Evolutionary conservation across 352 stramenopile species (phyloP).

Genomic region (Globisporangium paddicum): DNA sequence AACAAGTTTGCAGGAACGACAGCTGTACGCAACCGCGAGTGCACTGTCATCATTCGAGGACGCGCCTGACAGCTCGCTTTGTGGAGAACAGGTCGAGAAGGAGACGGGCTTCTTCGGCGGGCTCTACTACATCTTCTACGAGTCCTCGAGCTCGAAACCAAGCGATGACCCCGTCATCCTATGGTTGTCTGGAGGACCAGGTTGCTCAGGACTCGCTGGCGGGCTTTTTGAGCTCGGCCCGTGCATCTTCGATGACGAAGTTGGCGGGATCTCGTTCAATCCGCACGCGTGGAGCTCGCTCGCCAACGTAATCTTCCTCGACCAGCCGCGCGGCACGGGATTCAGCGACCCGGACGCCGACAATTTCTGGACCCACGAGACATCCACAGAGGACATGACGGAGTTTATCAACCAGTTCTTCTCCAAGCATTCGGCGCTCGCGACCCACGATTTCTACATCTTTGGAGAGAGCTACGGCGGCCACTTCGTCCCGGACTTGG

Average conservation of each 20-base stretch:
- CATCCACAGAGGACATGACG: slow-evolving; percentile 42
- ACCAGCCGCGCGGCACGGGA: slow-evolving; percentile 89
- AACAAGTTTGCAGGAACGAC: neutral
- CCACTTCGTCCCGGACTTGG: slow-evolving; percentile 93
- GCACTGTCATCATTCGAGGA: slow-evolving; percentile 11
- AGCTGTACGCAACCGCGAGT: slow-evolving; percentile 22
- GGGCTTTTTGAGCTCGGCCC: slow-evolving; percentile 96
- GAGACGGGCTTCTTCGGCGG: slow-evolving; percentile 57
- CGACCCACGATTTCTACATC: slow-evolving; percentile 83
- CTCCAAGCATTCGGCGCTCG: slow-evolving; percentile 28
- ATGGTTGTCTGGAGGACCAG: slow-evolving; percentile 96
- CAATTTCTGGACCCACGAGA: slow-evolving; percentile 38
- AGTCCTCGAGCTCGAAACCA: slow-evolving; percentile 23
- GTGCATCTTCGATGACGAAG: slow-evolving; percentile 83
- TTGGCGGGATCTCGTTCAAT: slow-evolving; percentile 70
- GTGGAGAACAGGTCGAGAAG: slow-evolving; percentile 50
- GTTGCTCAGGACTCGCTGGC: slow-evolving; percentile 92
- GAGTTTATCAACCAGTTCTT: slow-evolving; percentile 61
- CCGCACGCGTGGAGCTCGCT: slow-evolving; percentile 92
- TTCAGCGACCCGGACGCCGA: slow-evolving; percentile 33
- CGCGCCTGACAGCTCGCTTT: slow-evolving; percentile 29
- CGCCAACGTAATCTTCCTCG: slow-evolving; percentile 96
- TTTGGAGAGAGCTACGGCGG: slow-evolving; percentile 95
- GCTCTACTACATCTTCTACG: slow-evolving; percentile 77
- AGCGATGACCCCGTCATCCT: slow-evolving; percentile 84